Conservation (phyloP, 768 basidiomycete species). For the Pulveroboletus ravenelii region DNA sequence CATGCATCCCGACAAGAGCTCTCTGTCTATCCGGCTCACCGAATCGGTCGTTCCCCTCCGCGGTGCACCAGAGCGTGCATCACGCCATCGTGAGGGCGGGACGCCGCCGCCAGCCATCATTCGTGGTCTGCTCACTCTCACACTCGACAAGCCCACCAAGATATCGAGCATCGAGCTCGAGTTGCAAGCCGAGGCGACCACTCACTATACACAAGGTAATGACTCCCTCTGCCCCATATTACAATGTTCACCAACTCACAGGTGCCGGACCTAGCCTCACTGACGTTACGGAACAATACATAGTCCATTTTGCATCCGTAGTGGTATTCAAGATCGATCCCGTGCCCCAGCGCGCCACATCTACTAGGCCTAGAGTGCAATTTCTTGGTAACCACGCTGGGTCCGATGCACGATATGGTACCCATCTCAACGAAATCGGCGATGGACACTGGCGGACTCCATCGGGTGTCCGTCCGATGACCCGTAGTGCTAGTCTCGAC, state of each 20-base stretch:
- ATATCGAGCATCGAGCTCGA: constrained; percentile 83
- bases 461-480: neutral
- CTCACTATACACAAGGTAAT: constrained; percentile 85
- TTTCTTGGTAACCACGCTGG: constrained; percentile 4
- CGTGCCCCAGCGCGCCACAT: constrained; percentile 20
- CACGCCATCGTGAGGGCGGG: constrained; percentile 22
- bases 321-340: constrained; percentile 67
- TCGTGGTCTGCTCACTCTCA: constrained; percentile 60
- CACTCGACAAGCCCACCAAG: constrained; percentile 70
- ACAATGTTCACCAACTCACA: constrained; percentile 6
- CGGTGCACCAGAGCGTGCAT: constrained; percentile 33
- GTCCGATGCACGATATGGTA: neutral
- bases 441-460: neutral
- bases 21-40: constrained; percentile 56
- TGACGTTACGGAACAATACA: constrained; percentile 76
- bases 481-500: constrained; percentile 11
- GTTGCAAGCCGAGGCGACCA: constrained; percentile 65
- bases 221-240: neutral
- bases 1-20: constrained; percentile 33
- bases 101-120: constrained; percentile 57
- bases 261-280: constrained; percentile 68
- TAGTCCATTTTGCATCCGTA: constrained; percentile 63
- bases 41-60: constrained; percentile 73
- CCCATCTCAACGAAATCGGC: neutral
- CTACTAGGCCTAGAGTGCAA: constrained; percentile 16